Percentiles rank a stretch among this genome's conserved stretches.
These are phyloP conservation scores for Samsoniella hepiali DNA, from an alignment of 2,329 filamentous ascomycete species.

Conservation along the genomic window DNA sequence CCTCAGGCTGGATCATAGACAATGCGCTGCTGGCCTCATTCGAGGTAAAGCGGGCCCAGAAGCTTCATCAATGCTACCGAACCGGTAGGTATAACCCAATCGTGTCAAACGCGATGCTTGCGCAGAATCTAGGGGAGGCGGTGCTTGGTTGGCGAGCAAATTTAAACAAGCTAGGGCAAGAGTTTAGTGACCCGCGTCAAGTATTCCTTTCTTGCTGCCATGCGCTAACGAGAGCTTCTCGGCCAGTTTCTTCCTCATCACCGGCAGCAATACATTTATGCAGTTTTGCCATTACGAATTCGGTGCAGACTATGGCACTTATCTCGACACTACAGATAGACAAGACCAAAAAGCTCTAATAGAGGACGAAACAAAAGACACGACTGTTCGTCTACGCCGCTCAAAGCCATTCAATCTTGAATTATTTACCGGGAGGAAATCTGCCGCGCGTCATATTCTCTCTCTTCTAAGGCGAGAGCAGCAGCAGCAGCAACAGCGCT, in stretches of 20 bases:
- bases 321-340: neutral
- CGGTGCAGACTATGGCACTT: neutral
- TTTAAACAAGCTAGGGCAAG: neutral
- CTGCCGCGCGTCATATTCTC: constrained; percentile 2
- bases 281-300: neutral
- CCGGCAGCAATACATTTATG: neutral
- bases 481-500: neutral
- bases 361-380: neutral
- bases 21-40: neutral
- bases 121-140: neutral
- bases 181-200: neutral
- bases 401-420: constrained; percentile 1
- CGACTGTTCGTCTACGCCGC: neutral
- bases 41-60: constrained; percentile 5
- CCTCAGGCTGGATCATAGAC: neutral
- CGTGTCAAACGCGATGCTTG: neutral
- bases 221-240: neutral
- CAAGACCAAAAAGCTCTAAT: constrained; percentile 1
- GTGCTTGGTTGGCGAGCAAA: constrained; percentile 4
- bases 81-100: neutral
- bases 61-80: neutral
- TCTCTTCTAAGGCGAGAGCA: neutral
- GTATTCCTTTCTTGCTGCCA: neutral
- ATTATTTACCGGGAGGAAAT: constrained; percentile 1
- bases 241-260: constrained; percentile 6